Evolutionary conservation across 2,329 filamentous ascomycete genomes (phyloP).

Genomic region (Epichloe hybrida): DNA sequence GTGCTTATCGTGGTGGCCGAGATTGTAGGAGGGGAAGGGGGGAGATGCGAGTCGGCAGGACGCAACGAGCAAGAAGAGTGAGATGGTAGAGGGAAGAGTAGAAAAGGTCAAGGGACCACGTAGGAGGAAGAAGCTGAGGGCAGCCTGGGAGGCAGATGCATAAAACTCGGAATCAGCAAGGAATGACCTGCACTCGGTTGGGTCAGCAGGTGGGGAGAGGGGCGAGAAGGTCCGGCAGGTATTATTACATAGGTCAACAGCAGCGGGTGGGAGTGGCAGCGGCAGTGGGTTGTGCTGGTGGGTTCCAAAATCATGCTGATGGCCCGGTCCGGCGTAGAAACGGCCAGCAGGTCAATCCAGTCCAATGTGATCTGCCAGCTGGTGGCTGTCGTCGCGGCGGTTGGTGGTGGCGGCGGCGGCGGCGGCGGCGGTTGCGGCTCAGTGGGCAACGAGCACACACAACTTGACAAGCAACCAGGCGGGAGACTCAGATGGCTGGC

Average conservation of each 20-base stretch:
- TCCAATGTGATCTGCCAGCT: too few relatives aligned
- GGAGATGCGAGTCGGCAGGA: neutral
- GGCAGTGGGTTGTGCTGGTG: neutral
- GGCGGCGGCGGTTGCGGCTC: neutral
- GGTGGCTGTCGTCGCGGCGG: too few relatives aligned
- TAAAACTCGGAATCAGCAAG: neutral
- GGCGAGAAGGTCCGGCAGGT: neutral
- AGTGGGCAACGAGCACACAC: too few relatives aligned
- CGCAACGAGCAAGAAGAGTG: slow-evolving; percentile 7
- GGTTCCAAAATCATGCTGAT: neutral
- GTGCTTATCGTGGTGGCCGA: slow-evolving; percentile 4
- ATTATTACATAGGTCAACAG: too few relatives aligned
- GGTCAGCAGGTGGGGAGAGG: neutral
- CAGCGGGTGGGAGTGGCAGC: too few relatives aligned
- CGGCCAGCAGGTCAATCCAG: too few relatives aligned
- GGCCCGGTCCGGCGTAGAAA: too few relatives aligned
- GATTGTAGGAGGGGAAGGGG: slow-evolving; percentile 1
- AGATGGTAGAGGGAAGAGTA: slow-evolving; percentile 8
- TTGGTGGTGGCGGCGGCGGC: neutral
- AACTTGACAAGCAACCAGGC: too few relatives aligned
- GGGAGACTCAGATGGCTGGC: too few relatives aligned
- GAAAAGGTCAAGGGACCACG: slow-evolving; percentile 1
- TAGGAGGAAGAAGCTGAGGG: slow-evolving; percentile 12
- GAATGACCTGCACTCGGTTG: neutral
- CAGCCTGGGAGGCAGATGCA: slow-evolving; percentile 11